phyloP scores from a whole-genome alignment of 2,329 filamentous ascomycete genomes.

The Neonectria faginata region DNA sequence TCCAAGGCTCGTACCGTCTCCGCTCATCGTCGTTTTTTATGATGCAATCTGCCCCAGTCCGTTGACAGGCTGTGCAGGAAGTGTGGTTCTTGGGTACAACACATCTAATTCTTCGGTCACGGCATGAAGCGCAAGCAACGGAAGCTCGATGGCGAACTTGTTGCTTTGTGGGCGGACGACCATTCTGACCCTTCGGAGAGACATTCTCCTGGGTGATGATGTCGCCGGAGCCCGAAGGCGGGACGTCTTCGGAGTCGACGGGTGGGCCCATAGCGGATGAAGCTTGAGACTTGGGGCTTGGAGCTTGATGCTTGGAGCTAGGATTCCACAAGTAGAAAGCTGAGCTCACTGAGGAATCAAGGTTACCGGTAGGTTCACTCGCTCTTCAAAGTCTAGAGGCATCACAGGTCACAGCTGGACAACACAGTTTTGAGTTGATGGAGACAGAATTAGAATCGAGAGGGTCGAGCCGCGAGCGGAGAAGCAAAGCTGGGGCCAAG shows the following conservation, averaged over 20 bases:
- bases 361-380: constrained; percentile 4
- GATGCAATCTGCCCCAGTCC: constrained; percentile 62
- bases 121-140: constrained; percentile 66
- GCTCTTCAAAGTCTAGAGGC: constrained; percentile 11
- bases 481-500: constrained; percentile 24
- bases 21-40: constrained; percentile 70
- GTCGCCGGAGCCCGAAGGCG: constrained; percentile 34
- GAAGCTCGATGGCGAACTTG: constrained; percentile 62
- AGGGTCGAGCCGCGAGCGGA: constrained; percentile 25
- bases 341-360: background rate
- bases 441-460: constrained; percentile 10
- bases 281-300: background rate
- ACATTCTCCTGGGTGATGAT: constrained; percentile 51
- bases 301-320: background rate
- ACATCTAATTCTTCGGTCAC: constrained; percentile 60
- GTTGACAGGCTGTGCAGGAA: constrained; percentile 65
- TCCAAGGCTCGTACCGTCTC: constrained; percentile 55
- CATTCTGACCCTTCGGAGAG: constrained; percentile 44
- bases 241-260: constrained; percentile 32
- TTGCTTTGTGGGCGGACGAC: constrained; percentile 48
- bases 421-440: constrained; percentile 12
- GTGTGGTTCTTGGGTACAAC: constrained; percentile 64
- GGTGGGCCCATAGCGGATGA: constrained; percentile 34
- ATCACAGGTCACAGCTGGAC: constrained; percentile 1
- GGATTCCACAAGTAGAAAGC: constrained; percentile 3